Evolutionary conservation across 139 green algal genomes (phyloP).

Genomic region (Chlorella vulgaris): DNA sequence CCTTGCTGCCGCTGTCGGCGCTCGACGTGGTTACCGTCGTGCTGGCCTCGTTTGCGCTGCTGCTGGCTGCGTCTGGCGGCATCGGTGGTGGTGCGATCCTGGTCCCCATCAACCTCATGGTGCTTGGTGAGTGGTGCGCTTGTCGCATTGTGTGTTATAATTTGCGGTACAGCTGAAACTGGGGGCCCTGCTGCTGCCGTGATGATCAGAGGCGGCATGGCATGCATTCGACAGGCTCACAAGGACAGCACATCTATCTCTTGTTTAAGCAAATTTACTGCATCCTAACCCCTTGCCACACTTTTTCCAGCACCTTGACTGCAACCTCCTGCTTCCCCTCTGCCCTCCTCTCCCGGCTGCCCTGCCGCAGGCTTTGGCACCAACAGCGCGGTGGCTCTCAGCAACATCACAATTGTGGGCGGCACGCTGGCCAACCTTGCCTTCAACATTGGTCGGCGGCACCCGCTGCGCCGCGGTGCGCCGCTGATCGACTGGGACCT

Average conservation of each 20-base stretch:
- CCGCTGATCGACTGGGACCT: slow-evolving; percentile 73
- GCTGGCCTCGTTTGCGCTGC: background rate
- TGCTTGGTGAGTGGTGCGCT: slow-evolving; percentile 2
- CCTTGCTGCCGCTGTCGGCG: background rate
- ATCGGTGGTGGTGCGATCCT: slow-evolving; percentile 33
- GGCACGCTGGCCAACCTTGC: slow-evolving; percentile 63
- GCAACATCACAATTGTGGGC: slow-evolving; percentile 72
- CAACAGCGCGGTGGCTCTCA: slow-evolving; percentile 57
- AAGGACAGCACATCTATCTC: background rate
- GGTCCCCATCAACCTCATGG: slow-evolving; percentile 26
- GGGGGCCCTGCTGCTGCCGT: too few relatives aligned
- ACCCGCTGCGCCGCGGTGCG: slow-evolving; percentile 40
- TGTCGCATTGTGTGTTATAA: background rate
- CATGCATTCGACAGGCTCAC: too few relatives aligned
- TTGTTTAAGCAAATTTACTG: background rate
- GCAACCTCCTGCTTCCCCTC: background rate
- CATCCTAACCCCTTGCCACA: too few relatives aligned
- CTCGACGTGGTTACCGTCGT: background rate
- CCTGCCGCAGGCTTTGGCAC: slow-evolving; percentile 33
- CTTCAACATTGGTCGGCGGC: slow-evolving; percentile 53
- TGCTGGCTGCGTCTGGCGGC: slow-evolving; percentile 21
- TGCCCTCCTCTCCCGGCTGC: too few relatives aligned
- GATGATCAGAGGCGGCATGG: too few relatives aligned
- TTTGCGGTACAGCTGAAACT: too few relatives aligned
- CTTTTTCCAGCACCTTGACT: background rate